These are phyloP conservation scores for Perkinsela sp. DNA, from an alignment of 208 protist genomes.

Conservation along the genomic window DNA sequence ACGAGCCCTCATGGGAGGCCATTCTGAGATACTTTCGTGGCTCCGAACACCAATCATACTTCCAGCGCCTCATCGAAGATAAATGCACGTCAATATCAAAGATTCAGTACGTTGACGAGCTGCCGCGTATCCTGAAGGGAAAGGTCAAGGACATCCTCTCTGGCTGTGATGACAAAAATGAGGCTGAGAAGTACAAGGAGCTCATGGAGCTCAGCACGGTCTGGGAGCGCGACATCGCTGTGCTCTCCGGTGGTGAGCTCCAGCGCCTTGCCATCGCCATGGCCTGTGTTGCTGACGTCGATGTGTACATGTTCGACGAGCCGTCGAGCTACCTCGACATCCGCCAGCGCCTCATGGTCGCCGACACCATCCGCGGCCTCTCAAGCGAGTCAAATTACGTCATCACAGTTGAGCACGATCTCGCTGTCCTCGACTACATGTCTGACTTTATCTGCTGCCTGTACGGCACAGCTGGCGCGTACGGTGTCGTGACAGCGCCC, in stretches of 20 bases:
- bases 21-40: slow-evolving; percentile 95
- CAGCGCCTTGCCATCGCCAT: slow-evolving; percentile 97
- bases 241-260: slow-evolving; percentile 97
- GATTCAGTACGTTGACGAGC: slow-evolving; percentile 97
- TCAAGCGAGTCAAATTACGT: slow-evolving; percentile 76
- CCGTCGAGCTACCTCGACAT: slow-evolving; percentile 99
- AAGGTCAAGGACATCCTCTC: slow-evolving; percentile 66
- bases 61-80: slow-evolving; percentile 88
- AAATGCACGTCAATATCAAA: slow-evolving; percentile 92
- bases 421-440: slow-evolving; percentile 97
- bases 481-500: slow-evolving; percentile 98
- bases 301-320: slow-evolving; percentile 99
- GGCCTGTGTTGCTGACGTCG: slow-evolving; percentile 49
- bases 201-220: slow-evolving; percentile 73
- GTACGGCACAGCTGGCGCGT: slow-evolving; percentile 94
- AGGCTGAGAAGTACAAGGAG: slow-evolving; percentile 43
- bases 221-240: slow-evolving; percentile 65
- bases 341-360: slow-evolving; percentile 90
- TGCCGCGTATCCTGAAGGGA: slow-evolving; percentile 86
- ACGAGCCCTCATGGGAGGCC: slow-evolving; percentile 88
- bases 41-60: slow-evolving; percentile 97
- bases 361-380: slow-evolving; percentile 78
- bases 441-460: slow-evolving; percentile 97
- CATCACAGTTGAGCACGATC: slow-evolving; percentile 98
- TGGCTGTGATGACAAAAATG: slow-evolving; percentile 55